Percentiles rank a stretch among this genome's conserved stretches.
Conservation (phyloP, 2,329 filamentous ascomycete species). For the Xylaria sp. region DNA sequence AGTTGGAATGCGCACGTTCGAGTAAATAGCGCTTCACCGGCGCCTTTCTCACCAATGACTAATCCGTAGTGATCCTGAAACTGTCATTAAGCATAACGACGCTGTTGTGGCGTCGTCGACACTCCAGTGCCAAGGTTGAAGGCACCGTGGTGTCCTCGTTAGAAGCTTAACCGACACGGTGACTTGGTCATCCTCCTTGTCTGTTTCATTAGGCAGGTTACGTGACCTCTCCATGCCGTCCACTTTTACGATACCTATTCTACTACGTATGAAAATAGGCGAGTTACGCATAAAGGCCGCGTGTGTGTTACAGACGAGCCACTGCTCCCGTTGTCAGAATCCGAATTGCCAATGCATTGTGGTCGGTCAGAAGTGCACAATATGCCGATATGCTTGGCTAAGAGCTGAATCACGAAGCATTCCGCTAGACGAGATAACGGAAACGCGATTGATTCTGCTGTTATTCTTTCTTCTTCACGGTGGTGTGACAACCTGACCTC, state of each 20-base stretch:
- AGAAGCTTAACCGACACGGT: not conserved
- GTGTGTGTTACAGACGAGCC: not conserved
- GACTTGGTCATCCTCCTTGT: not conserved
- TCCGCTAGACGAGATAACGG: conserved; percentile 11
- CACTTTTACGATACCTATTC: not conserved
- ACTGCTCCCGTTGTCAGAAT: not conserved
- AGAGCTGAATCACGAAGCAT: not conserved
- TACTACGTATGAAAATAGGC: not conserved
- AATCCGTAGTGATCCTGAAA: not conserved
- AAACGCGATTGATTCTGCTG: conserved; percentile 5
- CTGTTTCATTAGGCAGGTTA: conserved; percentile 25
- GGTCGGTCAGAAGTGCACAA: conserved; percentile 8
- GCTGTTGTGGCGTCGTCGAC: not conserved
- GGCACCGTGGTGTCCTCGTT: not conserved
- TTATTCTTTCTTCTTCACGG: not conserved
- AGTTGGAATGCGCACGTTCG: not conserved
- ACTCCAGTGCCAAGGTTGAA: not conserved
- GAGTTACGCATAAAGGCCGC: not conserved
- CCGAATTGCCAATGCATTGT: not conserved
- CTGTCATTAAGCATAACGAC: not conserved
- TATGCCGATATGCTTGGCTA: conserved; percentile 17
- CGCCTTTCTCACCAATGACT: not conserved
- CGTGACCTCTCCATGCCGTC: not conserved
- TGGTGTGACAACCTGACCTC: not conserved
- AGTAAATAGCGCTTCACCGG: not conserved